Evolutionary conservation across 768 basidiomycete genomes (phyloP).

Genomic region (Boletellus emodensis): DNA sequence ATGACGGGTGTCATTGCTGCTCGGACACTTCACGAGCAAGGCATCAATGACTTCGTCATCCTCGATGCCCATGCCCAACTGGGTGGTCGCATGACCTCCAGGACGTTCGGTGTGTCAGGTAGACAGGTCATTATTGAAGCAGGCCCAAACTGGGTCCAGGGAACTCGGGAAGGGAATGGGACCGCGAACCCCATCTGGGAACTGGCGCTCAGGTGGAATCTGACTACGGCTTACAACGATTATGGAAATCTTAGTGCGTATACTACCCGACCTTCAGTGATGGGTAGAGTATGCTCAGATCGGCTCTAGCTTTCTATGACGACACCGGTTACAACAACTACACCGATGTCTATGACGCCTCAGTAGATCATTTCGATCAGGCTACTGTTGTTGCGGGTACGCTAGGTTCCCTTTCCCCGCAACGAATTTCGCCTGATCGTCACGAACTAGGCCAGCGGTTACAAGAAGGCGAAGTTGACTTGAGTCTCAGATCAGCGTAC

Average conservation of each 20-base stretch:
- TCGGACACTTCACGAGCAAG: constrained; percentile 49
- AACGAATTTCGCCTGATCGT: constrained; percentile 39
- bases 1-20: constrained; percentile 65
- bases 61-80: constrained; percentile 56
- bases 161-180: constrained; percentile 44
- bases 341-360: constrained; percentile 39
- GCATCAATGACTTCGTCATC: constrained; percentile 55
- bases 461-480: constrained; percentile 40
- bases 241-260: constrained; percentile 42
- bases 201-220: constrained; percentile 50
- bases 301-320: constrained; percentile 47
- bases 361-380: constrained; percentile 37
- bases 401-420: constrained; percentile 26
- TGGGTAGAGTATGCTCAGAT: not conserved
- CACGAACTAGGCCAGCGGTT: constrained; percentile 11
- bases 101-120: constrained; percentile 38
- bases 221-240: constrained; percentile 44
- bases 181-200: constrained; percentile 55
- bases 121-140: constrained; percentile 46
- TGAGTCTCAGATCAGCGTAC: constrained; percentile 53
- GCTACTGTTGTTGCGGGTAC: constrained; percentile 46
- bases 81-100: constrained; percentile 57
- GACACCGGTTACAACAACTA: constrained; percentile 48
- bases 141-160: constrained; percentile 61
- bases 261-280: not conserved